Conservation (phyloP, 2,329 filamentous ascomycete species). For the Macrophomina tecta region DNA sequence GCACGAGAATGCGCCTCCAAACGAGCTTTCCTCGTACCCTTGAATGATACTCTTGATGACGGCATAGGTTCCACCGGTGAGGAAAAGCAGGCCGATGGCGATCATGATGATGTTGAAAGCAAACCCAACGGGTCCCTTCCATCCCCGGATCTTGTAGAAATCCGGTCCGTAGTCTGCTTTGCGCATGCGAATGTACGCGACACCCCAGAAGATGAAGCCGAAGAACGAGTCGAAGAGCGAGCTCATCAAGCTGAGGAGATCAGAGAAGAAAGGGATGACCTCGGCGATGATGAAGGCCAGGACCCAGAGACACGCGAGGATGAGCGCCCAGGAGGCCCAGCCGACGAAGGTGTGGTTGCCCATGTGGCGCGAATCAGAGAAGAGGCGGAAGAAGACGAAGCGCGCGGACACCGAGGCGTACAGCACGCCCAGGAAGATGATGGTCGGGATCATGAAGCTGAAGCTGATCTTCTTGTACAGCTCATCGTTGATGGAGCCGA, state of each 20-base stretch:
- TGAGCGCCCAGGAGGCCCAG: constrained; percentile 78
- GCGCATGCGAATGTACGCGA: constrained; percentile 80
- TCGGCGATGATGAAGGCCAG: constrained; percentile 90
- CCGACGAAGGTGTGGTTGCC: constrained; percentile 79
- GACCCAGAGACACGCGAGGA: constrained; percentile 79
- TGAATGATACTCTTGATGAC: constrained; percentile 75
- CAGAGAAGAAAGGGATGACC: constrained; percentile 91
- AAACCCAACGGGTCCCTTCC: constrained; percentile 61
- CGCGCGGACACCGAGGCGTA: constrained; percentile 90
- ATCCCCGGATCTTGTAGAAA: constrained; percentile 60
- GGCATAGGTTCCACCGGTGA: constrained; percentile 80
- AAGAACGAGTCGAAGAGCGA: constrained; percentile 92
- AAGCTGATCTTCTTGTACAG: constrained; percentile 87
- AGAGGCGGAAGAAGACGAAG: constrained; percentile 90
- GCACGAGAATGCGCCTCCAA: constrained; percentile 78
- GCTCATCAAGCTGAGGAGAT: constrained; percentile 75
- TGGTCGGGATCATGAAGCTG: constrained; percentile 93
- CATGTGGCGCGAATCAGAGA: constrained; percentile 80
- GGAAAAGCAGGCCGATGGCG: constrained; percentile 76
- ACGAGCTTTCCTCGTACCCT: constrained; percentile 68
- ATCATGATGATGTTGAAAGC: constrained; percentile 76
- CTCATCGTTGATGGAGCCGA: constrained; percentile 77
- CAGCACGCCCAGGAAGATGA: constrained; percentile 89
- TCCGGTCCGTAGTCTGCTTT: constrained; percentile 64
- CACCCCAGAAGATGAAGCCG: constrained; percentile 94